These are phyloP conservation scores for Phlebiopsis gigantea DNA, from an alignment of 768 basidiomycete genomes.

Conservation along the genomic window DNA sequence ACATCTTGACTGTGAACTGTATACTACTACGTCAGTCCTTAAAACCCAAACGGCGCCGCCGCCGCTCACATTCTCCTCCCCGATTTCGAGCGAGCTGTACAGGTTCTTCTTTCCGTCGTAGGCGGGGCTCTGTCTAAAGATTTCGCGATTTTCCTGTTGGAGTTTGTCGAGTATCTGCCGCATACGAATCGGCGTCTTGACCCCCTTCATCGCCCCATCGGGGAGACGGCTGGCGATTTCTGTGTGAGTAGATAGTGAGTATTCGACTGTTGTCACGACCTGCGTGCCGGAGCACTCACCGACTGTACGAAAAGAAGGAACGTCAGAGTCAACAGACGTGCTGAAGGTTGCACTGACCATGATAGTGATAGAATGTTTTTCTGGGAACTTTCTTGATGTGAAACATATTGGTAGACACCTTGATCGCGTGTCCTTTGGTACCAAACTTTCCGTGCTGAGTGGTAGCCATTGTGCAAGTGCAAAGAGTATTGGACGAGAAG, in stretches of 20 bases:
- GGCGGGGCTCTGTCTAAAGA: slow-evolving; percentile 2
- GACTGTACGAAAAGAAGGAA: background rate
- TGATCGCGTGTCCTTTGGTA: background rate
- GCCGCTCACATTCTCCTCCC: background rate
- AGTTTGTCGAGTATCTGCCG: slow-evolving; percentile 8
- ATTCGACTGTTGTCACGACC: no score
- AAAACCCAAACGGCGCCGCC: background rate
- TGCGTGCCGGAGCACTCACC: background rate
- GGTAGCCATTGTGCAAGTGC: background rate
- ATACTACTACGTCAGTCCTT: background rate
- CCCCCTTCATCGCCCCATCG: background rate
- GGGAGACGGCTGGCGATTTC: background rate
- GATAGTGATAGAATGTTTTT: slow-evolving; percentile 8
- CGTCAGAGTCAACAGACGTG: background rate
- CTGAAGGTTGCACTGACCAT: slow-evolving; percentile 5
- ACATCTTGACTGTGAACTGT: slow-evolving; percentile 8
- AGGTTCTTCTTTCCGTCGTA: slow-evolving; percentile 11
- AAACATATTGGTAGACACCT: slow-evolving; percentile 8
- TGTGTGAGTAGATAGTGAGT: no score
- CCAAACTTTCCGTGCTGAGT: background rate
- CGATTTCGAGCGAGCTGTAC: background rate
- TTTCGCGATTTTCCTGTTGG: background rate
- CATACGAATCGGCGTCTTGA: background rate
- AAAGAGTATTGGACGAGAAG: background rate
- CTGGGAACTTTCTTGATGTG: background rate